These are phyloP conservation scores for Sherardia arvensis DNA, from an alignment of 257 asterid genomes.

Conservation along the genomic window DNA sequence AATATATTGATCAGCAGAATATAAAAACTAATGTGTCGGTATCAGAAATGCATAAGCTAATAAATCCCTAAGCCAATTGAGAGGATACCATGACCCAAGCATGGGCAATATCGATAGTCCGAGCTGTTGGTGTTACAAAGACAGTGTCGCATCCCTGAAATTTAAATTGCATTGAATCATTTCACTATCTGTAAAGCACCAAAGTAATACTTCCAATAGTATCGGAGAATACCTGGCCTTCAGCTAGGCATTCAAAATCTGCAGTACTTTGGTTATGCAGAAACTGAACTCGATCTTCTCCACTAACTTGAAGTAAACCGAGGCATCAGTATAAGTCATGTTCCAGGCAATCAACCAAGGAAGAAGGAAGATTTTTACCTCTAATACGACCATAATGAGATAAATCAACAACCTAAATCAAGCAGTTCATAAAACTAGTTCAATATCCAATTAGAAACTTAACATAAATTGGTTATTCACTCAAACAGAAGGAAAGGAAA, in stretches of 20 bases:
- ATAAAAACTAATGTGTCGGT: slow-evolving; percentile 4
- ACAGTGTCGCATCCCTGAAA: slow-evolving; percentile 91
- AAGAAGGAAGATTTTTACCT: slow-evolving; percentile 38
- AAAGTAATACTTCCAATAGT: slow-evolving; percentile 9
- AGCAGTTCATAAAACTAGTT: slow-evolving; percentile 3
- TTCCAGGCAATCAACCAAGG: neutral
- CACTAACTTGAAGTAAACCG: slow-evolving; percentile 58
- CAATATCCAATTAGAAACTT: neutral
- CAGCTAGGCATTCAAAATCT: slow-evolving; percentile 69
- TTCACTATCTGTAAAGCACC: neutral
- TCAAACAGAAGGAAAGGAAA: neutral
- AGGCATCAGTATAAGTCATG: slow-evolving; percentile 1
- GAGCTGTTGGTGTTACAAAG: slow-evolving; percentile 93
- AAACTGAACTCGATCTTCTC: slow-evolving; percentile 84
- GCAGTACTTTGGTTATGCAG: slow-evolving; percentile 98
- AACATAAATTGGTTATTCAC: neutral
- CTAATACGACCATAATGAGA: slow-evolving; percentile 84
- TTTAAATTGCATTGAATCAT: slow-evolving; percentile 9
- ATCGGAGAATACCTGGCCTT: slow-evolving; percentile 68
- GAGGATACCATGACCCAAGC: slow-evolving; percentile 86
- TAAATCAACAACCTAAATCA: slow-evolving; percentile 73
- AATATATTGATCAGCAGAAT: slow-evolving; percentile 13
- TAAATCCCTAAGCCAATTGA: slow-evolving; percentile 9
- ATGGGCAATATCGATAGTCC: slow-evolving; percentile 84
- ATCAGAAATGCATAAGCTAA: slow-evolving; percentile 9